A percentile compares a stretch with the other conserved stretches of the same genome.
Evolutionary conservation across 2,329 filamentous ascomycete species (phyloP).

Genomic region (Cladophialophora yegresii): DNA sequence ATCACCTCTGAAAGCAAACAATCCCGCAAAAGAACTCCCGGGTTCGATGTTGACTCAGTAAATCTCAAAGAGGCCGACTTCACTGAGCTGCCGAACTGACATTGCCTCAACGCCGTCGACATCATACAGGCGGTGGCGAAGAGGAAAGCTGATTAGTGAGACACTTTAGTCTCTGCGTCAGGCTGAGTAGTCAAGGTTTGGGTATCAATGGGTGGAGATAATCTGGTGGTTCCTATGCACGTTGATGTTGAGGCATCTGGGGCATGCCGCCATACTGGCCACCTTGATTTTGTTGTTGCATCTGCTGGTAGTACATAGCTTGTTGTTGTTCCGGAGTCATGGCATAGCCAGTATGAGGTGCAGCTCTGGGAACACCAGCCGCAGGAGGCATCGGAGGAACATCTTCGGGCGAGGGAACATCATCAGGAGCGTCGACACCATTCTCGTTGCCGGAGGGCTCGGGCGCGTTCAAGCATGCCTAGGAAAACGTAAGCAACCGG

Average conservation of each 20-base stretch:
- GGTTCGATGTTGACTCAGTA: conserved; percentile 13
- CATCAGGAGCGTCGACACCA: conserved; percentile 72
- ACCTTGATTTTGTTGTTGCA: conserved; percentile 67
- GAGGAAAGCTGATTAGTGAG: not conserved
- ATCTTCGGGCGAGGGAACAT: conserved; percentile 90
- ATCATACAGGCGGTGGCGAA: not conserved
- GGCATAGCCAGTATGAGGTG: conserved; percentile 66
- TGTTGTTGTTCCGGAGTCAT: conserved; percentile 68
- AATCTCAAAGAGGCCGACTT: conserved; percentile 12
- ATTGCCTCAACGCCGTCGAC: not conserved
- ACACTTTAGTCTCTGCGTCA: not conserved
- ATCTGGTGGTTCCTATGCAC: conserved; percentile 47
- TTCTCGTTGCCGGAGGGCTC: conserved; percentile 85
- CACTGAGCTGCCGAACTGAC: not conserved
- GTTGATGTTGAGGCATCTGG: conserved; percentile 78
- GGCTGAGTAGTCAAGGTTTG: conserved; percentile 12
- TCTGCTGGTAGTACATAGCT: conserved; percentile 80
- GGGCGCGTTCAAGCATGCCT: conserved; percentile 96
- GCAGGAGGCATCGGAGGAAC: conserved; percentile 74
- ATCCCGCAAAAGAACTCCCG: conserved; percentile 14
- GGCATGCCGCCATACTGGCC: conserved; percentile 75
- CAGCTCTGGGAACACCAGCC: conserved; percentile 61
- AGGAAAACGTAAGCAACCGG: conserved; percentile 32
- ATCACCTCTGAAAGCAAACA: conserved; percentile 16
- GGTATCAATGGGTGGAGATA: conserved; percentile 26